Conservation (phyloP, 169 alveolate species). For the Cryptosporidium parvum region DNA sequence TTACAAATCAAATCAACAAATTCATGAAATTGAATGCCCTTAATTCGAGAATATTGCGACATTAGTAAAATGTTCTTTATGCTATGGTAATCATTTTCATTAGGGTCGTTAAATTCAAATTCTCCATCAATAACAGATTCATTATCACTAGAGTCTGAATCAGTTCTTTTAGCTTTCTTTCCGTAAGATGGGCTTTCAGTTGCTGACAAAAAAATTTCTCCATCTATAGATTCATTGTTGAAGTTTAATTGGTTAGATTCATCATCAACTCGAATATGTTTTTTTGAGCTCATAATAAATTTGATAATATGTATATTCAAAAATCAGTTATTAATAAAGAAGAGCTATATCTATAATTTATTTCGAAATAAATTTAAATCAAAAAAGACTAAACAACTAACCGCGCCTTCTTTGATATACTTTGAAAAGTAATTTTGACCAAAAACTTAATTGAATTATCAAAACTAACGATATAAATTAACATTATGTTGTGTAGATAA, state of each 20-base stretch:
- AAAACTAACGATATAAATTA: too few relatives aligned
- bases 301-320: neutral
- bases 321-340: neutral
- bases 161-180: neutral
- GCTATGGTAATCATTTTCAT: slow-evolving; percentile 60
- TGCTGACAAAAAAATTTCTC: slow-evolving; percentile 13
- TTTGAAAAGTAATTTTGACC: neutral
- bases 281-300: neutral
- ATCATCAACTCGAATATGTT: neutral
- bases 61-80: slow-evolving; percentile 36
- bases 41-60: slow-evolving; percentile 35
- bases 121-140: slow-evolving; percentile 39
- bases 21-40: slow-evolving; percentile 29
- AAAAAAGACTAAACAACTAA: too few relatives aligned
- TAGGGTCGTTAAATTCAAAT: slow-evolving; percentile 60
- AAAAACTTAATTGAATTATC: neutral
- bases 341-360: neutral
- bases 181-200: neutral
- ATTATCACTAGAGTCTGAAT: slow-evolving; percentile 16
- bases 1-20: slow-evolving; percentile 72
- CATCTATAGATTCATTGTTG: slow-evolving; percentile 8
- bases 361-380: too few relatives aligned
- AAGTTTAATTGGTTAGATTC: neutral
- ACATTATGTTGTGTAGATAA: neutral
- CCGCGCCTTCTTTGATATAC: neutral